Evolutionary conservation across 352 stramenopile genomes (phyloP).

Genomic region (Pythium sukuiense): DNA sequence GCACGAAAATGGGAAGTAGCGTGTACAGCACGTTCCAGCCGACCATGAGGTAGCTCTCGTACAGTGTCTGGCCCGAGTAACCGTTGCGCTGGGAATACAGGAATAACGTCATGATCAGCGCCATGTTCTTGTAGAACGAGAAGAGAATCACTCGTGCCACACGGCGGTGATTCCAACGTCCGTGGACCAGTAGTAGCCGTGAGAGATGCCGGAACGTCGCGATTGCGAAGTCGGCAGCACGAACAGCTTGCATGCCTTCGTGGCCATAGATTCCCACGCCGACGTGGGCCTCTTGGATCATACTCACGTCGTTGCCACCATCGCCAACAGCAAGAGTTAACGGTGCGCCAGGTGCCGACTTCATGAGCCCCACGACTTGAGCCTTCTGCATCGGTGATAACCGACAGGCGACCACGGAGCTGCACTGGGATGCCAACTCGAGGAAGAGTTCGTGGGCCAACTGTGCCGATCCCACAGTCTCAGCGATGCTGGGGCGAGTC

Average conservation of each 20-base stretch:
- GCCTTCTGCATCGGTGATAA: slow-evolving; percentile 92
- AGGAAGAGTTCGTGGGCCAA: slow-evolving; percentile 70
- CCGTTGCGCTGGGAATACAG: slow-evolving; percentile 84
- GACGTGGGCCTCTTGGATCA: slow-evolving; percentile 99
- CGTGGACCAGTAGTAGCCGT: slow-evolving; percentile 75
- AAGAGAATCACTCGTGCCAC: slow-evolving; percentile 84
- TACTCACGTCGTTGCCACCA: slow-evolving; percentile 99
- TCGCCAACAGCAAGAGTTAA: slow-evolving; percentile 97
- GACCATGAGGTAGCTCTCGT: slow-evolving; percentile 88
- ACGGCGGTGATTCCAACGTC: slow-evolving; percentile 83
- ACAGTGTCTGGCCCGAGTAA: slow-evolving; percentile 92
- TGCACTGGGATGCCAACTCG: slow-evolving; percentile 85
- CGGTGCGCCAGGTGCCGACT: slow-evolving; percentile 58
- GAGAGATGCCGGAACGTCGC: slow-evolving; percentile 80
- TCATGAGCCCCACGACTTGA: slow-evolving; percentile 94
- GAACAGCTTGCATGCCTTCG: slow-evolving; percentile 93
- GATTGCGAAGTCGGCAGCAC: slow-evolving; percentile 84
- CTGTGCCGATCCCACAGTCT: slow-evolving; percentile 26
- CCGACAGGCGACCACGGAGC: slow-evolving; percentile 84
- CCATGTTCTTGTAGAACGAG: slow-evolving; percentile 91
- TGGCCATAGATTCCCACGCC: slow-evolving; percentile 98
- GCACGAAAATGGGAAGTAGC: slow-evolving; percentile 90
- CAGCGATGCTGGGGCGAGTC: slow-evolving; percentile 36
- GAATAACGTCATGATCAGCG: slow-evolving; percentile 95
- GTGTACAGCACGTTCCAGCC: slow-evolving; percentile 96